Base-by-base conservation (phyloP, 2,329 filamentous ascomycete species). In the Diaporthe sp. region DNA sequence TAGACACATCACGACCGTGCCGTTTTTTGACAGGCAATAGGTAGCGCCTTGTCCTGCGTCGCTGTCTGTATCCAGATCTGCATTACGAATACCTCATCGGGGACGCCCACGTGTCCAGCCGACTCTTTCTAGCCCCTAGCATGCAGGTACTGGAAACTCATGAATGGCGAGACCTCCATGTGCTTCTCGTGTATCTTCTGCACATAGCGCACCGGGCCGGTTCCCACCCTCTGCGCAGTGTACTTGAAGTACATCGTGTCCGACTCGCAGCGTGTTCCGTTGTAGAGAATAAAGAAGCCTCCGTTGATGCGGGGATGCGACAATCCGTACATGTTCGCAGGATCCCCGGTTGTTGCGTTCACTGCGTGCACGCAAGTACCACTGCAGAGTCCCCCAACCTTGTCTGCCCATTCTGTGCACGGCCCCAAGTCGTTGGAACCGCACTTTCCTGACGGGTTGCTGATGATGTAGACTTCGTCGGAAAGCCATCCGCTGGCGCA, bases 91-190 rank as follows among this genome's bases (percentile, higher is more conserved):
- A 4, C 6, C 7, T 28, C n/a, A 10, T 25, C 39, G 17, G 13
- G 1, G n/a, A 17, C 39, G 4, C 3, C 22, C 28, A 49, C 49
- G 7, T 42, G 4, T n/a, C 25, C 6, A 51, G 1, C 10, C 20
- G 20, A 7, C 44, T 25, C 10, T 3, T 37, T 13, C 10, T 53
- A 63, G 22, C 8, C 3, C 6, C 57, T 61, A 12, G 15, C 22
- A n/a, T 37, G 34, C 25, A 8, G 4, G 51, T 72, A 63, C 3
- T 13, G 10, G 34, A 72, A 63, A 22, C 57, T 72, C 20, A 49
- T 39, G 9, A 63, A 72, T 8, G 71, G 44, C 6, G 57, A 72
- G 57, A 72, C 57, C n/a, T 51, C n/a, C 71, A 63, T 72, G 22
- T 28, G 17, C 2, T 28, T 39, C 31, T 20, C 25, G 4, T 63